Conservation (phyloP, 2,329 filamentous ascomycete species). For the Parascedosporium putredinis region DNA sequence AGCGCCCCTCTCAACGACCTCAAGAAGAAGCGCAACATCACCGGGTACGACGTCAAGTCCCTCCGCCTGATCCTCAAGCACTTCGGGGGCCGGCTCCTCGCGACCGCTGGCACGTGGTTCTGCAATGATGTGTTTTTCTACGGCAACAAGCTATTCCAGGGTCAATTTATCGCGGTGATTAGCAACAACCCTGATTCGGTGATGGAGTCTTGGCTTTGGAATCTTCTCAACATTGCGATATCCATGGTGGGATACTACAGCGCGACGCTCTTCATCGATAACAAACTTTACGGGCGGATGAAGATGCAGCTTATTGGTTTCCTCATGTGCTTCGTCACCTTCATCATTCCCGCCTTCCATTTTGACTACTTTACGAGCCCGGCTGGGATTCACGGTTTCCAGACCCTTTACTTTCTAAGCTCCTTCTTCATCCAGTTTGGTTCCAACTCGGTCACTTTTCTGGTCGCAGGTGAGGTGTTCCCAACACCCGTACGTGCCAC, state of each 20-base stretch:
- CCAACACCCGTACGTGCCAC: constrained; percentile 87
- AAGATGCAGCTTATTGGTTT: constrained; percentile 95
- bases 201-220: constrained; percentile 85
- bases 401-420: constrained; percentile 94
- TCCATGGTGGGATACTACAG: constrained; percentile 82
- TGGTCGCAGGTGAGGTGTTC: constrained; percentile 89
- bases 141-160: constrained; percentile 96
- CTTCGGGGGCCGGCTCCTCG: constrained; percentile 65
- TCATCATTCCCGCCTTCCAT: constrained; percentile 81
- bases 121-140: constrained; percentile 99
- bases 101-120: constrained; percentile 68
- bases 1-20: constrained; percentile 70
- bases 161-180: constrained; percentile 77
- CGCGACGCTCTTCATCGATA: constrained; percentile 81
- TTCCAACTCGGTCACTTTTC: constrained; percentile 91
- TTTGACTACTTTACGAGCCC: constrained; percentile 70
- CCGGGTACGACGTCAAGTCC: constrained; percentile 84
- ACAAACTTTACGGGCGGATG: constrained; percentile 93
- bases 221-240: constrained; percentile 79
- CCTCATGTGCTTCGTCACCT: constrained; percentile 84
- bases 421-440: constrained; percentile 99
- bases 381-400: constrained; percentile 70
- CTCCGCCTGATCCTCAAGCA: constrained; percentile 66
- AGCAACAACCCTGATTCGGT: constrained; percentile 52
- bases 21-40: constrained; percentile 81